Base-by-base conservation (phyloP, 805 yeast species). In the Yamadazyma sp. region DNA sequence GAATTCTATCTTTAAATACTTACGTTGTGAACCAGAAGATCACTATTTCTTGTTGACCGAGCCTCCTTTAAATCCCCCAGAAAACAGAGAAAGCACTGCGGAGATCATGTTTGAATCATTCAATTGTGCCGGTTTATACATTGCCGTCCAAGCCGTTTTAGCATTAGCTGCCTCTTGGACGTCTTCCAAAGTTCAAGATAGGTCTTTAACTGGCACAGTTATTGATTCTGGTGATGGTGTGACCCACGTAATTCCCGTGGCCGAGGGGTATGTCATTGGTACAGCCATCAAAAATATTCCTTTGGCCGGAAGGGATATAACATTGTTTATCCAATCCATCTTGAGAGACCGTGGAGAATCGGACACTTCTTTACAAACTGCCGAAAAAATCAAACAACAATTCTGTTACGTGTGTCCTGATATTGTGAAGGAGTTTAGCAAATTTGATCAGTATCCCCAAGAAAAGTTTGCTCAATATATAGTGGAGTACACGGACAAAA, bases 101-200 rank as follows among this genome's bases (percentile, higher is more conserved):
- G 99, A 93, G 62, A 93, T 93, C 58, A 93, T 93, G 95, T 93
- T 93, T 67, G 99, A 93, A 69, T 82, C 95, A 13, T 93, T 93
- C 75, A 93, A 93, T 62, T 93, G 99, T 68, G 98, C 98, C 12
- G 99, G 99, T 43, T 72, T 93, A 45, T 93, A 93, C 66, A 93
- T 93, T 57, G 99, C 99, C 10, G 99, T 93, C 11, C 99, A 93
- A 70, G 99, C 99, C 0, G 99, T 93, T 26, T 73, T 93, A 47
- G 99, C 99, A 1, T 73, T 93, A 51, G 99, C 99, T 5, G 99
- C 99, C 1, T 88, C 96, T 6, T 93, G 99, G 99, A 91, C 99
- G 4, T 86, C 96, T 10, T 80, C 95, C 12, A 93, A 93, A 59
- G 98, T 89, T 20, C 82, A 81, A 44, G 99, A 91, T 57, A 80